Evolutionary conservation across 495 filamentous ascomycete species (phyloP).

Genomic region (Aspergillus funiculosus): DNA sequence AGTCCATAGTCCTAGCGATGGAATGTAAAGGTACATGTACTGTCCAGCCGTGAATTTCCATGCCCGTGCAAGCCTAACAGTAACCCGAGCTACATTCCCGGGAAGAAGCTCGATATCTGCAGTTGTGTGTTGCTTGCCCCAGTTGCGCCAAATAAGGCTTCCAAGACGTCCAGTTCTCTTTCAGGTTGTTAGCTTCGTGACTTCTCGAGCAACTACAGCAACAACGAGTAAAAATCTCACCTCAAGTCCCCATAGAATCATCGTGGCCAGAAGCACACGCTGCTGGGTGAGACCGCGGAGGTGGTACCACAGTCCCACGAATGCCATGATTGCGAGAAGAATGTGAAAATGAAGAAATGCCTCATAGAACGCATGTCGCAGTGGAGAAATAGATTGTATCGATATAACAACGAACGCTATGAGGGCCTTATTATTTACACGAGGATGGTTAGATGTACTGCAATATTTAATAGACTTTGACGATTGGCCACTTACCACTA

Average conservation of each 20-base stretch:
- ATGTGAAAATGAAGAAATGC: slow-evolving; percentile 52
- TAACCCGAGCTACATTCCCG: slow-evolving; percentile 45
- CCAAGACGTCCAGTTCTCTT: slow-evolving; percentile 52
- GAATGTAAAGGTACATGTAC: slow-evolving; percentile 54
- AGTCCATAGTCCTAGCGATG: slow-evolving; percentile 44
- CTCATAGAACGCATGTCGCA: slow-evolving; percentile 56
- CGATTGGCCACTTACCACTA: slow-evolving; percentile 27
- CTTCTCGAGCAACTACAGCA: too few species aligned
- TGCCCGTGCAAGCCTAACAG: slow-evolving; percentile 43
- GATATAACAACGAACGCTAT: slow-evolving; percentile 44
- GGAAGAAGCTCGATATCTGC: slow-evolving; percentile 50
- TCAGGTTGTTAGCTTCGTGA: slow-evolving; percentile 29
- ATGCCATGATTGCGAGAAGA: slow-evolving; percentile 40
- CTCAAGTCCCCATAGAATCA: slow-evolving; percentile 40
- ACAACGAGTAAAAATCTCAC: slow-evolving; percentile 23
- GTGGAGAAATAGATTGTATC: slow-evolving; percentile 46
- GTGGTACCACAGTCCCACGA: slow-evolving; percentile 53
- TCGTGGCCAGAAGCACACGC: slow-evolving; percentile 31
- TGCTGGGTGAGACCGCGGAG: slow-evolving; percentile 41
- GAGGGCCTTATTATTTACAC: too few species aligned
- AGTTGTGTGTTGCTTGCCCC: slow-evolving; percentile 34
- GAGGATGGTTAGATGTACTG: slow-evolving; percentile 3
- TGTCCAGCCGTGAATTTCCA: slow-evolving; percentile 48
- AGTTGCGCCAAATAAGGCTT: slow-evolving; percentile 57
- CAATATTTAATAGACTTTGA: neutral